These are phyloP conservation scores for Ophioceras dolichostomum DNA, from an alignment of 2,329 filamentous ascomycete genomes.

Conservation along the genomic window DNA sequence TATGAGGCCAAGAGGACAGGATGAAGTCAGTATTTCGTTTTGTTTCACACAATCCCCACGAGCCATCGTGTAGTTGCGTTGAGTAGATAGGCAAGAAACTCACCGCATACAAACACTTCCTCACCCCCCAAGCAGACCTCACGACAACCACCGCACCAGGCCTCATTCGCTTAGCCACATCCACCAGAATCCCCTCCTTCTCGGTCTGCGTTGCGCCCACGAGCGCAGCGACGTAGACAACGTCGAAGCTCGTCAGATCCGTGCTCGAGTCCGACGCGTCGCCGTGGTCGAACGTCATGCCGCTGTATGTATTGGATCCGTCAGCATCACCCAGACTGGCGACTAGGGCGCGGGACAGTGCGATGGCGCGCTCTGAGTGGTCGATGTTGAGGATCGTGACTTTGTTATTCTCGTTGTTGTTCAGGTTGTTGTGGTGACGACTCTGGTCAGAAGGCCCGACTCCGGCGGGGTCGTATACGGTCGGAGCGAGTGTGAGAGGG, in stretches of 20 bases:
- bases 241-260: slow-evolving; percentile 23
- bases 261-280: slow-evolving; percentile 1
- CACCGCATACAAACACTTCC: slow-evolving; percentile 33
- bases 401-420: too few relatives aligned
- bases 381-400: slow-evolving; percentile 8
- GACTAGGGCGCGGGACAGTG: neutral
- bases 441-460: too few relatives aligned
- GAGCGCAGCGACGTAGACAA: slow-evolving; percentile 36
- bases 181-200: slow-evolving; percentile 26
- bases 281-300: slow-evolving; percentile 16
- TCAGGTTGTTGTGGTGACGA: too few relatives aligned
- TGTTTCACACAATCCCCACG: neutral
- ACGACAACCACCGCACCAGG: slow-evolving; percentile 29
- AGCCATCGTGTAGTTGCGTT: neutral
- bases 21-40: neutral
- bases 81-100: slow-evolving; percentile 22
- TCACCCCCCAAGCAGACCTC: slow-evolving; percentile 29
- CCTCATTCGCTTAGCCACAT: slow-evolving; percentile 23
- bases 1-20: too few relatives aligned
- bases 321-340: neutral
- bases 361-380: neutral
- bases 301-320: neutral
- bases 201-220: slow-evolving; percentile 27
- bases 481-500: too few relatives aligned
- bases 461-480: too few relatives aligned